These are phyloP conservation scores for Chrysosporium queenslandicum DNA, from an alignment of 2,329 filamentous ascomycete genomes.

Conservation along the genomic window DNA sequence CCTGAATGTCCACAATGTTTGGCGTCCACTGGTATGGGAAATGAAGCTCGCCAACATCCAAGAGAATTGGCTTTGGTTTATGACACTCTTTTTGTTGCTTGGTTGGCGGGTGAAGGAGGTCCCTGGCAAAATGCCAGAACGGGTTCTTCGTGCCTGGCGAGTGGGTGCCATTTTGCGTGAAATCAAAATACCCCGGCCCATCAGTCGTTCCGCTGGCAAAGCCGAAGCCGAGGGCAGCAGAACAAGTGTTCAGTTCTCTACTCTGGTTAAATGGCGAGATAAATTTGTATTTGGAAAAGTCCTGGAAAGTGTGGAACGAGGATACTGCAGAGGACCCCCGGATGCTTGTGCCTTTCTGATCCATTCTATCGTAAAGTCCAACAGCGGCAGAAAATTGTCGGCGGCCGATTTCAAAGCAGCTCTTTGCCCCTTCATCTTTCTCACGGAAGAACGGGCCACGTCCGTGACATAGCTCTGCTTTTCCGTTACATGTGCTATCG, in stretches of 20 bases:
- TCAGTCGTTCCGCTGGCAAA: conserved; percentile 91
- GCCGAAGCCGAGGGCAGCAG: conserved; percentile 79
- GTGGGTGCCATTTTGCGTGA: conserved; percentile 74
- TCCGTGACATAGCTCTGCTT: conserved; percentile 36
- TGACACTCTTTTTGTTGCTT: conserved; percentile 66
- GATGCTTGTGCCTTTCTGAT: conserved; percentile 31
- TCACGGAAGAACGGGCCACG: conserved; percentile 38
- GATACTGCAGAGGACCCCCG: conserved; percentile 57
- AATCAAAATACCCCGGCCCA: conserved; percentile 83
- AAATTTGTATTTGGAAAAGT: conserved; percentile 70
- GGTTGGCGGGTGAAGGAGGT: conserved; percentile 59
- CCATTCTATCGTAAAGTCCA: conserved; percentile 48
- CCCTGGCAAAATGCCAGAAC: conserved; percentile 68
- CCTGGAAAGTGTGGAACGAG: conserved; percentile 74
- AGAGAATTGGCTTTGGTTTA: conserved; percentile 67
- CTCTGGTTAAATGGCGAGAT: conserved; percentile 55
- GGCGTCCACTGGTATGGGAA: conserved; percentile 78
- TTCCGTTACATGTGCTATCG: conserved; percentile 65
- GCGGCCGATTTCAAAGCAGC: conserved; percentile 42
- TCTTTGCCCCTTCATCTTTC: conserved; percentile 39
- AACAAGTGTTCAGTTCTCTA: conserved; percentile 57
- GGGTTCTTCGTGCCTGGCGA: conserved; percentile 60
- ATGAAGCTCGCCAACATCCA: conserved; percentile 76
- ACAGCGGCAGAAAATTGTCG: conserved; percentile 39
- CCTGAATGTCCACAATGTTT: conserved; percentile 82